These are phyloP conservation scores for Metroxylon sagu DNA, from an alignment of 176 grass and related monocot genomes.

Conservation along the genomic window DNA sequence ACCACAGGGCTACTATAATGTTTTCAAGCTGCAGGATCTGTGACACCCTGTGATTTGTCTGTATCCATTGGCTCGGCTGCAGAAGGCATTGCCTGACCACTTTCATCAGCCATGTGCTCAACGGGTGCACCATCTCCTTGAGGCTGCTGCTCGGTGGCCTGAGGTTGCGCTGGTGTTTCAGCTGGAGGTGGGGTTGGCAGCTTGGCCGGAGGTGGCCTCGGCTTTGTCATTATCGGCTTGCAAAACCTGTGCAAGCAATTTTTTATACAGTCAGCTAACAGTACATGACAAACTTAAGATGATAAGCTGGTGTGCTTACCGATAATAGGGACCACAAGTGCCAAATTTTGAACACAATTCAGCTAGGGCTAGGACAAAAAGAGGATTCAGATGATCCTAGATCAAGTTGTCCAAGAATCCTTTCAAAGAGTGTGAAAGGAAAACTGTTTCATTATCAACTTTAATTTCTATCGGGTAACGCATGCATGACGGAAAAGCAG, in stretches of 20 bases:
- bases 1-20: too few species aligned
- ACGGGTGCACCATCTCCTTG: neutral
- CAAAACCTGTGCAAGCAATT: slow-evolving; percentile 51
- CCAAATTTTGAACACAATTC: too few species aligned
- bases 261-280: neutral
- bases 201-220: slow-evolving; percentile 50
- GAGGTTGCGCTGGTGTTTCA: slow-evolving; percentile 23
- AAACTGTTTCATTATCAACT: too few species aligned
- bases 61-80: slow-evolving; percentile 51
- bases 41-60: slow-evolving; percentile 30
- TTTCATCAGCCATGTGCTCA: slow-evolving; percentile 14
- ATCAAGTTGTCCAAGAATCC: too few species aligned
- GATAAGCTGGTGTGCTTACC: too few species aligned
- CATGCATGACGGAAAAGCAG: too few species aligned
- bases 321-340: too few species aligned
- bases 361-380: too few species aligned
- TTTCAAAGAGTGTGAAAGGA: too few species aligned
- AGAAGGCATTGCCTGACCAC: neutral
- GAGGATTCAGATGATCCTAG: too few species aligned
- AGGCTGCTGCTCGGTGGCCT: slow-evolving; percentile 26
- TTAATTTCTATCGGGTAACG: too few species aligned
- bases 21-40: too few species aligned
- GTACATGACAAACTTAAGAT: neutral
- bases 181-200: slow-evolving; percentile 42
- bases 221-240: slow-evolving; percentile 86